These are phyloP conservation scores for Aspergillus funiculosus DNA, from an alignment of 495 filamentous ascomycete genomes.

Conservation along the genomic window DNA sequence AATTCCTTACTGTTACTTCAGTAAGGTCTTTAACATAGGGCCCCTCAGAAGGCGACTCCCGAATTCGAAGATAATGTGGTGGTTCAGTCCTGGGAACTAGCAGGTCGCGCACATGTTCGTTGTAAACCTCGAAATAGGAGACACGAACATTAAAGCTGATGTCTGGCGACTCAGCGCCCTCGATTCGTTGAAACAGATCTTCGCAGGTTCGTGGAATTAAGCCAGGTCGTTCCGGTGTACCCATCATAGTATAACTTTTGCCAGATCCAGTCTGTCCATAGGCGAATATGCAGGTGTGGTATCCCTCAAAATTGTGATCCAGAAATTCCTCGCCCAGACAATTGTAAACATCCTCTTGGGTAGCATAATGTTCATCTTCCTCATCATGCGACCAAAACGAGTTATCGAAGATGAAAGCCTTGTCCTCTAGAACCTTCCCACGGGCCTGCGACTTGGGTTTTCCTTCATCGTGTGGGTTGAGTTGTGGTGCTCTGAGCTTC, in stretches of 20 bases:
- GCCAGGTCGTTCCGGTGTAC: slow-evolving; percentile 76
- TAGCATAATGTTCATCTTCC: slow-evolving; percentile 67
- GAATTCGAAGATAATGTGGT: slow-evolving; percentile 92
- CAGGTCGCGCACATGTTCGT: slow-evolving; percentile 95
- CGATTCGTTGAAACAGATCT: slow-evolving; percentile 92
- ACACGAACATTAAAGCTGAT: slow-evolving; percentile 95
- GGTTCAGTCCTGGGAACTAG: slow-evolving; percentile 69
- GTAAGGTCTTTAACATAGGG: slow-evolving; percentile 98
- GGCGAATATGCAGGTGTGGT: slow-evolving; percentile 98
- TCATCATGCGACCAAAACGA: slow-evolving; percentile 92
- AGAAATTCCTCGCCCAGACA: slow-evolving; percentile 92
- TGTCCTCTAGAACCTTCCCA: slow-evolving; percentile 73
- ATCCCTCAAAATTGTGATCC: slow-evolving; percentile 98
- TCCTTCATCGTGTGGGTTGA: slow-evolving; percentile 55
- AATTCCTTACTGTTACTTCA: slow-evolving; percentile 79
- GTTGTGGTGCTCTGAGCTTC: slow-evolving; percentile 58
- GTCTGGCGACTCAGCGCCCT: slow-evolving; percentile 72
- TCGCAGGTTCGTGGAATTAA: slow-evolving; percentile 96
- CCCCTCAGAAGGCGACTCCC: slow-evolving; percentile 89
- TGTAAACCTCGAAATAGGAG: slow-evolving; percentile 99
- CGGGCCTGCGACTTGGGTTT: slow-evolving; percentile 64
- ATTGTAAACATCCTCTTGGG: slow-evolving; percentile 92
- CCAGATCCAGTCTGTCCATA: slow-evolving; percentile 98
- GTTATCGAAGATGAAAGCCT: slow-evolving; percentile 91
- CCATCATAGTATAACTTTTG: slow-evolving; percentile 99